Evolutionary conservation across 2,329 filamentous ascomycete genomes (phyloP), one percentile per base, ranked within the genome.

Genomic region (Diaporthe longicolla): DNA sequence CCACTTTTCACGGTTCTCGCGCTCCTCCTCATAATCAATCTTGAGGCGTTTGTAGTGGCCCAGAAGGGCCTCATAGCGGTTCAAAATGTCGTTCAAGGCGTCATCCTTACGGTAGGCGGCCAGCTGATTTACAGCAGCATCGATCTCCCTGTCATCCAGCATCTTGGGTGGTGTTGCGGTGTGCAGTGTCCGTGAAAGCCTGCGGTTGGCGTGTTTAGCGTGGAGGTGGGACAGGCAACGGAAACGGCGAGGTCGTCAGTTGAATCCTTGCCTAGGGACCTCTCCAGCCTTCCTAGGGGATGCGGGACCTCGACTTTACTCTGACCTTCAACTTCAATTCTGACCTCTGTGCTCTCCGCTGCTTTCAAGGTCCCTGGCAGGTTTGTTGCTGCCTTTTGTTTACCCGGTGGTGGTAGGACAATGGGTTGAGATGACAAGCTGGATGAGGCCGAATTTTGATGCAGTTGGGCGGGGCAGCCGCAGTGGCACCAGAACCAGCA

Each of bases 1-100:
- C 82, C 90, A 90, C 55, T 85, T 85, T 74, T 90, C 88, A 4
- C 88, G 82, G 0, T 84, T 81, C 65, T 88, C 87, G 54, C 87
- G 85, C 75, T 88, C 88, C 75, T 90, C 87, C 76, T 91, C 89
- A 71, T 88, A 89, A 75, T 90, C 87, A 75, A 85, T 89, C 78
- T 88, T 90, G 40, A 92, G 82, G 0, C 84, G 83, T 73, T 84
- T 87, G 80, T 91, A 91, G 73, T 87, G 84, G 9, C 86, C 83
- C n/a, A 91, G 81, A 9, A 91, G 82, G 45, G 81, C 70, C 9
- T 76, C 77, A 73, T 85, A 84, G 17, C 24, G 55, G 65, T 48
- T 19, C 48, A 75, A 58, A 9, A 75, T 75, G 43, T 69, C 58
- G 11, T 78, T 66, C 3, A 84, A 77, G 8, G 76, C 72, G 57